These are phyloP conservation scores for Magnolia sinica DNA, from an alignment of 164 flowering plant genomes.

Conservation along the genomic window DNA sequence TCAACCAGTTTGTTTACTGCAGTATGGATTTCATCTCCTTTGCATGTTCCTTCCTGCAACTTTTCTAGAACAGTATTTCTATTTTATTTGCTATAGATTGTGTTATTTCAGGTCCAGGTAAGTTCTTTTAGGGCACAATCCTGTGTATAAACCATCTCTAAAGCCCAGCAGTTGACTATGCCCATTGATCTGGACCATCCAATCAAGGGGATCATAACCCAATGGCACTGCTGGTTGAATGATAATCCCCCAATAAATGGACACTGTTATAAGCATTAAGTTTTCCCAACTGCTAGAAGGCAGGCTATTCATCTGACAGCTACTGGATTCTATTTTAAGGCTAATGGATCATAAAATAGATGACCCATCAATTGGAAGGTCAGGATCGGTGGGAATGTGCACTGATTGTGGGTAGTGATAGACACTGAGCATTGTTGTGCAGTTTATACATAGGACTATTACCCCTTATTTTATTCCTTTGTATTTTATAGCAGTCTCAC, in stretches of 20 bases:
- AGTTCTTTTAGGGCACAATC: not conserved
- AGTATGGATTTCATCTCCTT: slow-evolving; percentile 38
- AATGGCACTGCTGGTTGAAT: too few relatives aligned
- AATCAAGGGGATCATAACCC: too few relatives aligned
- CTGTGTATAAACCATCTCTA: not conserved
- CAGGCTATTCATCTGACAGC: too few relatives aligned
- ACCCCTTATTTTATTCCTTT: not conserved
- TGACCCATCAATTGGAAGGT: too few relatives aligned
- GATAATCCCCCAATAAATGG: too few relatives aligned
- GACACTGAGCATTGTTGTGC: not conserved
- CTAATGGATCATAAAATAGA: too few relatives aligned
- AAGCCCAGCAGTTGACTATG: not conserved
- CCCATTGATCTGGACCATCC: not conserved
- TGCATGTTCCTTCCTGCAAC: not conserved
- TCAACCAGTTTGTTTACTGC: slow-evolving; percentile 76
- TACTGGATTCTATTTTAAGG: too few relatives aligned
- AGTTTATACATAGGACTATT: not conserved
- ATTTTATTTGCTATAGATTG: not conserved
- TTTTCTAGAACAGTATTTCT: not conserved
- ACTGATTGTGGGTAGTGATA: too few relatives aligned
- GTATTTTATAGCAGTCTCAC: not conserved
- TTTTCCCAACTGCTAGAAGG: too few relatives aligned
- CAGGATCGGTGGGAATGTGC: too few relatives aligned
- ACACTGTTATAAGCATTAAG: too few relatives aligned
- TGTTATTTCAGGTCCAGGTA: too few relatives aligned